These are phyloP conservation scores for Pseudopyricularia cyperi DNA, from an alignment of 2,329 filamentous ascomycete genomes.

Conservation along the genomic window DNA sequence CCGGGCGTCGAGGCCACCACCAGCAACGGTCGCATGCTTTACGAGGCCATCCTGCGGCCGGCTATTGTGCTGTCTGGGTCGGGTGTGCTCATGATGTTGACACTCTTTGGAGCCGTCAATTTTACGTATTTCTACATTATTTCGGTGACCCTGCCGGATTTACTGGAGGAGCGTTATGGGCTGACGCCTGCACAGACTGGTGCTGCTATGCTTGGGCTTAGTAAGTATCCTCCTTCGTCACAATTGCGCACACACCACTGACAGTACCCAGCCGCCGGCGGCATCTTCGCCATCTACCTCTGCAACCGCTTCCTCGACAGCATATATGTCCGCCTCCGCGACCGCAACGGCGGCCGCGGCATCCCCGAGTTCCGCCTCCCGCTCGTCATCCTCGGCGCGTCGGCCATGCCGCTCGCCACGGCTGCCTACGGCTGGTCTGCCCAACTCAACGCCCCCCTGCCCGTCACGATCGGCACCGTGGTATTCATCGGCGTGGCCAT, in stretches of 20 bases:
- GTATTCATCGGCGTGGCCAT: conserved; percentile 30
- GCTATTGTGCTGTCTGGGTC: conserved; percentile 31
- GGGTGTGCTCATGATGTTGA: conserved; percentile 27
- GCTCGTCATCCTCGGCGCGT: conserved; percentile 30
- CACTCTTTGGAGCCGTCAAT: conserved; percentile 30
- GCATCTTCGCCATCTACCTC: conserved; percentile 29
- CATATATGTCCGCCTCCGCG: conserved; percentile 36
- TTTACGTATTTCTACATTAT: conserved; percentile 42
- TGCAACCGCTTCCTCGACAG: conserved; percentile 38
- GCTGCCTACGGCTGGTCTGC: conserved; percentile 38
- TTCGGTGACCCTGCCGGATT: conserved; percentile 36
- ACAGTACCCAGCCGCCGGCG: conserved; percentile 28
- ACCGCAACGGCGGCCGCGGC: conserved; percentile 23
- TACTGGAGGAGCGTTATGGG: conserved; percentile 32
- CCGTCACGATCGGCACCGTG: conserved; percentile 27
- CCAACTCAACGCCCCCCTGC: conserved; percentile 25
- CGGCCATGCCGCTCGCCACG: conserved; percentile 30
- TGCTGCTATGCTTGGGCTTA: conserved; percentile 40
- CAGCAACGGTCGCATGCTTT: conserved; percentile 18
- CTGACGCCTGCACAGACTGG: conserved; percentile 39
- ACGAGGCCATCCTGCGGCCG: conserved; percentile 31
- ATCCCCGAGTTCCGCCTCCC: conserved; percentile 43
- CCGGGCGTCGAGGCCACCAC: conserved; percentile 10
- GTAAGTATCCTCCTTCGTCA: conserved; percentile 21
- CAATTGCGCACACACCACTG: too few relatives aligned